Evolutionary conservation across 345 rosid genomes (phyloP).

Genomic region (Excoecaria cochinchinensis): DNA sequence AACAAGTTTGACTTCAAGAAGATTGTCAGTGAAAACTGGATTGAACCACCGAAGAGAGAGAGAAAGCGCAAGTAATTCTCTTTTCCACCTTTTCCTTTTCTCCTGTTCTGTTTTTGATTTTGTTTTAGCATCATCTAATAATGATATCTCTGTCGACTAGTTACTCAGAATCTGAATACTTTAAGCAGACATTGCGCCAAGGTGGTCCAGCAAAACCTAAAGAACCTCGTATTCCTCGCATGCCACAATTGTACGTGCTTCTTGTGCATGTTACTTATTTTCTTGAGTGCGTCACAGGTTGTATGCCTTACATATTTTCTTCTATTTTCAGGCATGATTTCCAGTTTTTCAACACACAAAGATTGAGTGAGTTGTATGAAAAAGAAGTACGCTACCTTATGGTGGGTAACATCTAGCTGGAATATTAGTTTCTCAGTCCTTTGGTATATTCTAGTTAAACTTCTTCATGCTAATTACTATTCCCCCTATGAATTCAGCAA

Average conservation of each 20-base stretch:
- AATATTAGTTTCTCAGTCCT: slow-evolving; percentile 7
- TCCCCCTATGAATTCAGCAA: slow-evolving; percentile 53
- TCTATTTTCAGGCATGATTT: slow-evolving; percentile 74
- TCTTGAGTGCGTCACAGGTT: not conserved
- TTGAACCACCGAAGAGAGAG: slow-evolving; percentile 98
- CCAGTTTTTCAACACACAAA: slow-evolving; percentile 94
- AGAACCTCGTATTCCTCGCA: slow-evolving; percentile 98
- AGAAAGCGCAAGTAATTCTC: slow-evolving; percentile 87
- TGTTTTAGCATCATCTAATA: not conserved
- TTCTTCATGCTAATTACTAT: not conserved
- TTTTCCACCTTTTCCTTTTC: not conserved
- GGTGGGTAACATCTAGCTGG: slow-evolving; percentile 49
- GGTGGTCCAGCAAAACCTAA: slow-evolving; percentile 89
- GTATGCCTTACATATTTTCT: slow-evolving; percentile 9
- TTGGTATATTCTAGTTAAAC: not conserved
- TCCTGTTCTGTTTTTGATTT: not conserved
- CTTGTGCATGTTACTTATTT: slow-evolving; percentile 3
- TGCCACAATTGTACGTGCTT: slow-evolving; percentile 86
- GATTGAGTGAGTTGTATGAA: slow-evolving; percentile 94
- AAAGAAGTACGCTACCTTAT: slow-evolving; percentile 94
- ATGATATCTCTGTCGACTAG: slow-evolving; percentile 31
- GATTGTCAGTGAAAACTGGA: slow-evolving; percentile 93
- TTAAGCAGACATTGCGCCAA: slow-evolving; percentile 95
- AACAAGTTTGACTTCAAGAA: slow-evolving; percentile 91
- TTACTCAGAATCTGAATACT: slow-evolving; percentile 96